phyloP scores from a whole-genome alignment of 345 rosid species.

The Eucalyptus viminalis region DNA sequence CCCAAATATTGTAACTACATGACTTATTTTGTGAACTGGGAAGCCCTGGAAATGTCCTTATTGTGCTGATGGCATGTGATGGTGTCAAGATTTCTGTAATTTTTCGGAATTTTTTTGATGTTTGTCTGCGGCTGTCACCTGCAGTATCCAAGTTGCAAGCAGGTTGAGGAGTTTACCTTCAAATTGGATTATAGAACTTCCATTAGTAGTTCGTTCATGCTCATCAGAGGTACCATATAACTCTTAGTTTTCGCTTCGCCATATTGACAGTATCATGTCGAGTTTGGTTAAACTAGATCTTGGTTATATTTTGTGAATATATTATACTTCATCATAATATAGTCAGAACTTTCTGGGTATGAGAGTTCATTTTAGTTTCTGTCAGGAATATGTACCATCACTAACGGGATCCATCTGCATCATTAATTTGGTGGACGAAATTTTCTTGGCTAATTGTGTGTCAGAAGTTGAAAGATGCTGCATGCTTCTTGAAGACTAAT shows the following conservation, averaged over 20 bases:
- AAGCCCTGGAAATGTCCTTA: neutral
- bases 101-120: constrained; percentile 13
- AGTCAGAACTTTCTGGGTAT: neutral
- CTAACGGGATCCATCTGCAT: neutral
- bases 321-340: neutral
- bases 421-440: neutral
- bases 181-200: constrained; percentile 36
- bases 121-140: constrained; percentile 46
- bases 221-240: constrained; percentile 44
- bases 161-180: constrained; percentile 55
- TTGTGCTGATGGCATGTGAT: neutral
- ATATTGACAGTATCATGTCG: neutral
- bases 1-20: neutral
- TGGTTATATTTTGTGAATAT: neutral
- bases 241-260: neutral
- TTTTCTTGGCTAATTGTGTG: neutral
- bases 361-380: neutral
- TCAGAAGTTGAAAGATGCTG: neutral
- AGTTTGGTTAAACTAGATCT: neutral
- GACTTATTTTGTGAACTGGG: neutral
- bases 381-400: neutral
- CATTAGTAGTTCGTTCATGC: constrained; percentile 45
- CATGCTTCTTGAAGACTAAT: neutral
- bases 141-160: constrained; percentile 60
- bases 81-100: neutral